Percentiles rank a stretch among this genome's conserved stretches.
Evolutionary conservation across 2,329 filamentous ascomycete genomes (phyloP).

Genomic region (Microsporum canis): DNA sequence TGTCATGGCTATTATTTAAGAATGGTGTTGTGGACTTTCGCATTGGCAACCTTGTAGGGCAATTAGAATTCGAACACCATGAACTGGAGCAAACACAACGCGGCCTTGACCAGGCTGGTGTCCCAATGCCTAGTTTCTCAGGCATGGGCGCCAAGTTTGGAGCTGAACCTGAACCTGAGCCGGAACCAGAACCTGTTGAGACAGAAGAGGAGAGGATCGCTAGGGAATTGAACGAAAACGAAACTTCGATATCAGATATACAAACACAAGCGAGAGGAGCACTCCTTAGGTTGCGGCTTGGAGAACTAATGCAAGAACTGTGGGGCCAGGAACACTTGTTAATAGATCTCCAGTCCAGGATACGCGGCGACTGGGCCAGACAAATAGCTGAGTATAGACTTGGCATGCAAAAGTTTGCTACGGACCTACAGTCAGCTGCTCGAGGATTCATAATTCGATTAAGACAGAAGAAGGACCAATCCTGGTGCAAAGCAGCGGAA

Average conservation of each 20-base stretch:
- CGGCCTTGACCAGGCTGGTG: slow-evolving; percentile 85
- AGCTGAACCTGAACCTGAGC: slow-evolving; percentile 63
- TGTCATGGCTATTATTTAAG: slow-evolving; percentile 93
- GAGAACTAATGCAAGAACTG: slow-evolving; percentile 71
- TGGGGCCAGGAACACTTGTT: slow-evolving; percentile 77
- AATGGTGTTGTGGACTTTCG: slow-evolving; percentile 92
- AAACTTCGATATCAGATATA: slow-evolving; percentile 60
- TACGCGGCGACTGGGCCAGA: slow-evolving; percentile 76
- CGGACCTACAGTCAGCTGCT: slow-evolving; percentile 64
- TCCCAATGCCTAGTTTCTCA: slow-evolving; percentile 94
- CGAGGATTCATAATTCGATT: slow-evolving; percentile 65
- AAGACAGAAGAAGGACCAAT: slow-evolving; percentile 50
- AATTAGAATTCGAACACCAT: slow-evolving; percentile 94
- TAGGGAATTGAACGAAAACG: slow-evolving; percentile 67
- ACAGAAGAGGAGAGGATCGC: slow-evolving; percentile 83
- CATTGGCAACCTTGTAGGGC: slow-evolving; percentile 91
- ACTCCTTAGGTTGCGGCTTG: slow-evolving; percentile 62
- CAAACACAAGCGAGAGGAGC: slow-evolving; percentile 82
- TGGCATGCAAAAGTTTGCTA: slow-evolving; percentile 70
- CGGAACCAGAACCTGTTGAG: slow-evolving; percentile 60
- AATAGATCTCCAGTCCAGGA: slow-evolving; percentile 70
- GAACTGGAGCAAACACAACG: slow-evolving; percentile 96
- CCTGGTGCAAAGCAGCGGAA: slow-evolving; percentile 63
- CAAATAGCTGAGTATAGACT: slow-evolving; percentile 73
- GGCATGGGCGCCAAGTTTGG: slow-evolving; percentile 96